Evolutionary conservation across 495 filamentous ascomycete genomes (phyloP), one percentile per base, ranked within the genome.

Genomic region (Geopyxis carbonaria): DNA sequence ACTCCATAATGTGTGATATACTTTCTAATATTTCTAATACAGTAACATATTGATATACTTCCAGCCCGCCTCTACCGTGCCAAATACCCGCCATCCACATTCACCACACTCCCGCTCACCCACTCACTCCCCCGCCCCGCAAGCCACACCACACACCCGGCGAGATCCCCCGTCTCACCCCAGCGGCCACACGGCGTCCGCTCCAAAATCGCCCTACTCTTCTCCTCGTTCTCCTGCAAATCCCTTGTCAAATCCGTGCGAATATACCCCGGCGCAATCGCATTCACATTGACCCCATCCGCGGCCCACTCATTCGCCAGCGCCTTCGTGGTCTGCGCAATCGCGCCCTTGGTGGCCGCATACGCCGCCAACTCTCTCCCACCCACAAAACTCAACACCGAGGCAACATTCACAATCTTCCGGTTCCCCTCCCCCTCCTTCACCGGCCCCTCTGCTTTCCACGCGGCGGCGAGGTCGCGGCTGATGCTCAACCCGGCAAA

Each of bases 251-350:
- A 64, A 80, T 93, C 48, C 1, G 48, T 51, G 24, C 47, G 38
- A 8, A 51, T 86, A 59, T 93, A 93, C 8, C 85, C 85, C 0
- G 85, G 85, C 34, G 73, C 80, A 52, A 93, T 85, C 47, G 77
- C 82, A 57, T 93, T 93, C 22, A 93, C 83, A 2, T 85, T 71
- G 47, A 93, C 89, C 34, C 72, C 76, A 22, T 73, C 19, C 19
- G 6, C 31, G 6, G 55, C 51, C 55, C 56, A 57, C 43, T 58
- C 56, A 27, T 57, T 58, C 27, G 33, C 45, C 14, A 57, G 36
- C 1, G 50, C 50, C 34, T 57, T 57, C 2, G 55, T 58, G 10
- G 55, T 15, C 22, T 56, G 50, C 7, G 37, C 30, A 15, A 58
- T 48, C 5, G 31, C 56, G 4, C 54, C 53, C 40, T 57, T 58